A percentile compares a stretch with the other conserved stretches of the same genome.
Evolutionary conservation across 306 rosid genomes (phyloP).

Genomic region (Acmispon strigosus): DNA sequence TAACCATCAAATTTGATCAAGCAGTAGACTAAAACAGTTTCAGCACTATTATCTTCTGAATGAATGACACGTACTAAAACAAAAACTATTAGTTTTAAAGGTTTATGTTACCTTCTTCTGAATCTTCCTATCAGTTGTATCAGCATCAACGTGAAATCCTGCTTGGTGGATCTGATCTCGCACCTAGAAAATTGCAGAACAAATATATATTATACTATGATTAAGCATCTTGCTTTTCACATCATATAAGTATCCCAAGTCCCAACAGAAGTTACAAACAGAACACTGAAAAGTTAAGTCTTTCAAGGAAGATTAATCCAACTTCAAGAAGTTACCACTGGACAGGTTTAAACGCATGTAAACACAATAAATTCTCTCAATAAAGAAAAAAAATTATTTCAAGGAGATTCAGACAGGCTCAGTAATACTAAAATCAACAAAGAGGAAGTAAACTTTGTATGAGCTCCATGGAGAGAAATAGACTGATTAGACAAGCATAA

Average conservation of each 20-base stretch:
- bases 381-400: neutral
- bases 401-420: neutral
- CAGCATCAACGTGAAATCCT: constrained; percentile 76
- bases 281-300: neutral
- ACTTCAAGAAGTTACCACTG: constrained; percentile 3
- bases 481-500: neutral
- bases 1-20: neutral
- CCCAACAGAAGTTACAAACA: neutral
- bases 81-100: neutral
- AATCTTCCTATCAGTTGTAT: constrained; percentile 80
- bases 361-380: neutral
- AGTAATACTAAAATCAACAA: neutral
- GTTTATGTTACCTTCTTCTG: constrained; percentile 65
- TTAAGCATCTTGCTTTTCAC: neutral
- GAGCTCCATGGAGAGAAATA: neutral
- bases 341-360: neutral
- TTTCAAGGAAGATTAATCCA: neutral
- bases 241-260: neutral
- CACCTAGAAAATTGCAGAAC: constrained; percentile 47
- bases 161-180: constrained; percentile 62
- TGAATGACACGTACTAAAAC: neutral
- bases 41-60: neutral
- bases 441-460: neutral
- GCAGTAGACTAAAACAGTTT: constrained; percentile 3
- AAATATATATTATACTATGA: neutral